Percentiles rank a stretch among this genome's conserved stretches.
Evolutionary conservation across 306 rosid species (phyloP).

Genomic region (Dicorynia guianensis): DNA sequence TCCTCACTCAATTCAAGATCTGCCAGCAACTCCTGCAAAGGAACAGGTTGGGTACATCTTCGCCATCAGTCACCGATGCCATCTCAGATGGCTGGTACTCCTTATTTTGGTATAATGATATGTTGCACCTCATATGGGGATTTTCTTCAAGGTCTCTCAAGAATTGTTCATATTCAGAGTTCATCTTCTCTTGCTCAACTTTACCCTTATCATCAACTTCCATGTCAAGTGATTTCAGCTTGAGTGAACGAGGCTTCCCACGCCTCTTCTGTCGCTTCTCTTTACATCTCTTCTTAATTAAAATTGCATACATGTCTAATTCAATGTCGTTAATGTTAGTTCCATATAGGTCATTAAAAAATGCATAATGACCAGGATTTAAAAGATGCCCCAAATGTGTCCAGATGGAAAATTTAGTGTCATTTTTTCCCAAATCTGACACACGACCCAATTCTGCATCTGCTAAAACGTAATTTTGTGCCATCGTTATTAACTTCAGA

Average conservation of each 20-base stretch:
- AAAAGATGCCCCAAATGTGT: conserved; percentile 81
- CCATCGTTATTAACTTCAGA: conserved; percentile 63
- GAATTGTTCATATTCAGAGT: conserved; percentile 69
- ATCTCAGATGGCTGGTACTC: conserved; percentile 72
- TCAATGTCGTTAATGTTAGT: conserved; percentile 64
- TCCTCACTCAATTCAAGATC: conserved; percentile 67
- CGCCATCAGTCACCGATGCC: conserved; percentile 70
- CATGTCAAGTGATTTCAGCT: conserved; percentile 68
- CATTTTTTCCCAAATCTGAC: conserved; percentile 78
- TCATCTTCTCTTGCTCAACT: conserved; percentile 53
- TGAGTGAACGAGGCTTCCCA: conserved; percentile 60
- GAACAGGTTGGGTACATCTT: conserved; percentile 67
- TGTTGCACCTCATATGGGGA: conserved; percentile 62
- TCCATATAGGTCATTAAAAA: conserved; percentile 69
- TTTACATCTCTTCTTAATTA: conserved; percentile 75
- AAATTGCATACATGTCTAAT: conserved; percentile 63
- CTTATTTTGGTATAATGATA: conserved; percentile 59
- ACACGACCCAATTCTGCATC: conserved; percentile 78
- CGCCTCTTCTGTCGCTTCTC: conserved; percentile 70
- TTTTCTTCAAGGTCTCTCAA: conserved; percentile 73
- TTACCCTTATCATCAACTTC: conserved; percentile 63
- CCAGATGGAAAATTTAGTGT: conserved; percentile 63
- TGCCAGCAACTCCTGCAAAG: conserved; percentile 71
- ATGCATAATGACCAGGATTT: conserved; percentile 74
- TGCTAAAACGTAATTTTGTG: conserved; percentile 65